phyloP scores from a whole-genome alignment of 2,329 filamentous ascomycete species.

The Macrophomina tecta region DNA sequence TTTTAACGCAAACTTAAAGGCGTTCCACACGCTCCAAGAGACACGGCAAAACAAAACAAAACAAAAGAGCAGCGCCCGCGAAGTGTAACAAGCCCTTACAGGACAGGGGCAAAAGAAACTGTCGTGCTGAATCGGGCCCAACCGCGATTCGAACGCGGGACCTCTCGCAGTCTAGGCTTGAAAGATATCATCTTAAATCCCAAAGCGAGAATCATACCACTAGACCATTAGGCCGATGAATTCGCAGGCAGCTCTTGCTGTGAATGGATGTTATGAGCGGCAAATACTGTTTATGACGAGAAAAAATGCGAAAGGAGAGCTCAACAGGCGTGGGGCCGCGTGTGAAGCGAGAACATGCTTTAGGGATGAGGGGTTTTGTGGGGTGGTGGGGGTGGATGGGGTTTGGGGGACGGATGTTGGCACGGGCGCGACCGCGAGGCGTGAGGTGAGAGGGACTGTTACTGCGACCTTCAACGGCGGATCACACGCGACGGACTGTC shows the following conservation, averaged over 20 bases:
- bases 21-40: too few relatives aligned
- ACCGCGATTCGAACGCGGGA: constrained; percentile 27
- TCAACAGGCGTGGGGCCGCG: not conserved
- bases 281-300: not conserved
- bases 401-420: too few relatives aligned
- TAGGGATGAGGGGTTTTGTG: not conserved
- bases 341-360: not conserved
- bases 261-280: not conserved
- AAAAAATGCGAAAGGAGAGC: not conserved
- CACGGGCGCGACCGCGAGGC: too few relatives aligned
- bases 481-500: not conserved
- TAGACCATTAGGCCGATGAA: constrained; percentile 30
- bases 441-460: too few relatives aligned
- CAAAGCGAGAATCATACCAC: constrained; percentile 30
- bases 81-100: too few relatives aligned
- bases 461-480: too few relatives aligned
- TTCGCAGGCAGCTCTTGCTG: not conserved
- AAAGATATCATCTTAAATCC: not conserved
- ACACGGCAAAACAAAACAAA: too few relatives aligned
- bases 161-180: constrained; percentile 18
- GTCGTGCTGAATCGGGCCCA: not conserved
- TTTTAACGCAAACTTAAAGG: too few relatives aligned
- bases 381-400: not conserved
- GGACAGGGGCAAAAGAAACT: not conserved
- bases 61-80: too few relatives aligned